Conservation (phyloP, 805 yeast genomes). For the Starmera quercuum region DNA sequence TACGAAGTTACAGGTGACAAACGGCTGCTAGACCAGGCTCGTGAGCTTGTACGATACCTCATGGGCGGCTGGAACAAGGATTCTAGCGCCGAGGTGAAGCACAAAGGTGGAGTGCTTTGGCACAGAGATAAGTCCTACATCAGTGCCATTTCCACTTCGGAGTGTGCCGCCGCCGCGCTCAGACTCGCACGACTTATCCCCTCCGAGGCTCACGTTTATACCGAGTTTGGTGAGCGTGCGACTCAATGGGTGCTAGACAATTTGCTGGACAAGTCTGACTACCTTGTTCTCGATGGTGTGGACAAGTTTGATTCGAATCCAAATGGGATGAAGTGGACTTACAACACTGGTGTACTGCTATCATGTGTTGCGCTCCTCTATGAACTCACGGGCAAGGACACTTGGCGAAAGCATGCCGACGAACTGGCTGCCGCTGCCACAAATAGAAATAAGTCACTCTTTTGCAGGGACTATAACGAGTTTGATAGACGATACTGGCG, state of each 20-base stretch:
- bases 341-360: conserved; percentile 60
- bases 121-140: conserved; percentile 52
- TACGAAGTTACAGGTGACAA: conserved; percentile 58
- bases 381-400: conserved; percentile 38
- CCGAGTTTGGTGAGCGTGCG: conserved; percentile 53
- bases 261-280: conserved; percentile 46
- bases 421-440: conserved; percentile 47
- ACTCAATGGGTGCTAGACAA: conserved; percentile 48
- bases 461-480: conserved; percentile 48
- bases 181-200: conserved; percentile 48
- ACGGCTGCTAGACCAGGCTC: conserved; percentile 44
- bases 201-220: conserved; percentile 35
- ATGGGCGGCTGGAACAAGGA: conserved; percentile 55
- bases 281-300: conserved; percentile 55
- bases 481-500: conserved; percentile 52
- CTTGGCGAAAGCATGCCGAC: conserved; percentile 33
- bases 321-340: conserved; percentile 53
- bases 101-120: conserved; percentile 64
- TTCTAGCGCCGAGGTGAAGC: conserved; percentile 12
- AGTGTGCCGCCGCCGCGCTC: conserved; percentile 55
- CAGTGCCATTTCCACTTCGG: conserved; percentile 62
- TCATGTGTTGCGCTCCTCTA: conserved; percentile 46
- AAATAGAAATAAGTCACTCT: conserved; percentile 46
- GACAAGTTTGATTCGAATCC: conserved; percentile 30
- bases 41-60: conserved; percentile 50